phyloP scores from a whole-genome alignment of 768 basidiomycete genomes.

The Sporobolomyces pararoseus region DNA sequence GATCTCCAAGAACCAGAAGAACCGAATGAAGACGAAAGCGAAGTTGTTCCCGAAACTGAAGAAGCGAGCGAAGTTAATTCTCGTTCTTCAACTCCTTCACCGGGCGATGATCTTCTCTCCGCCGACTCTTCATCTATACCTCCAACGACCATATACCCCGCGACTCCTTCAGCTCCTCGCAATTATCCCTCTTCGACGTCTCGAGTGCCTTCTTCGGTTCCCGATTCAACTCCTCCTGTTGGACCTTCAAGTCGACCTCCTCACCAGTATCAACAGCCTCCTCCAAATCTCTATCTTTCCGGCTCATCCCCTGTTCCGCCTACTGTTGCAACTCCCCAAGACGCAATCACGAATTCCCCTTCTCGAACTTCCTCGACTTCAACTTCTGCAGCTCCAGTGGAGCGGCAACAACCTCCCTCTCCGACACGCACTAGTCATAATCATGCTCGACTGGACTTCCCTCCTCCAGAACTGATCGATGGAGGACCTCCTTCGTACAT shows the following conservation, averaged over 20 bases:
- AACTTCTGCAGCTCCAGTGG: too few relatives aligned
- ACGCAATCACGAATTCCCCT: too few relatives aligned
- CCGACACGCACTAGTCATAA: too few relatives aligned
- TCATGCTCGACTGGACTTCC: too few relatives aligned
- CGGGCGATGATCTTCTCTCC: background rate
- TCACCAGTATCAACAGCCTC: constrained; percentile 3
- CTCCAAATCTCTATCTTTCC: background rate
- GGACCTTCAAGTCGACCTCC: constrained; percentile 1
- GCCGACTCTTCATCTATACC: background rate
- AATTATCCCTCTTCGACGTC: background rate
- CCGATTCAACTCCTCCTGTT: background rate
- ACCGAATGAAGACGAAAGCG: background rate
- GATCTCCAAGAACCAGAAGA: background rate
- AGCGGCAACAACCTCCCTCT: too few relatives aligned
- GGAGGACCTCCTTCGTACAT: constrained; percentile 33
- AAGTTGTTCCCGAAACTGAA: background rate
- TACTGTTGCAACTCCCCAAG: background rate
- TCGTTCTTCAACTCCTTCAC: background rate
- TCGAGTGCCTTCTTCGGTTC: background rate
- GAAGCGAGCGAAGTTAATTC: background rate
- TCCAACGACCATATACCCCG: constrained; percentile 5
- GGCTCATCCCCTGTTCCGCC: background rate
- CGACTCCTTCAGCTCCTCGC: background rate
- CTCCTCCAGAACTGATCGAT: background rate
- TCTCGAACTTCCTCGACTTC: too few relatives aligned